These are phyloP conservation scores for Globisporangium recalcitrans DNA, from an alignment of 352 stramenopile genomes.

Conservation along the genomic window DNA sequence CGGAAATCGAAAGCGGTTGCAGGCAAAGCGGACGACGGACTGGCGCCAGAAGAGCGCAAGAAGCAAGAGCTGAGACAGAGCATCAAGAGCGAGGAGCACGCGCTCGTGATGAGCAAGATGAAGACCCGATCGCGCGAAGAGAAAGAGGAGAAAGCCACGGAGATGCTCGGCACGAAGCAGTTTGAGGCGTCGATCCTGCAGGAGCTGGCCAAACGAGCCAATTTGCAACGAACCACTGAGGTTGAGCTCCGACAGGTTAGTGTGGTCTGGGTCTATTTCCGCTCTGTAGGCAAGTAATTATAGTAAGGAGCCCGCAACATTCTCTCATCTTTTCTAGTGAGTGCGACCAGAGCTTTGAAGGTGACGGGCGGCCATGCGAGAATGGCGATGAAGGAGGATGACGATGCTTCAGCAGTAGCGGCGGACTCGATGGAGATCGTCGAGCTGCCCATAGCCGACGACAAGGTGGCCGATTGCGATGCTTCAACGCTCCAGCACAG, in stretches of 20 bases:
- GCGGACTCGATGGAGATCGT: background rate
- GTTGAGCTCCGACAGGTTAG: no score
- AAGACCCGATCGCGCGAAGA: constrained; percentile 26
- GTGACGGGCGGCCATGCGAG: background rate
- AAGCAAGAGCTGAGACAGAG: constrained; percentile 26
- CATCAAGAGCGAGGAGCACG: constrained; percentile 22
- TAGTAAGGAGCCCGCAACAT: background rate
- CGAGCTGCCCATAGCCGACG: background rate
- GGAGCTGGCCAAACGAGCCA: constrained; percentile 26
- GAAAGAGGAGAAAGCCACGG: constrained; percentile 31
- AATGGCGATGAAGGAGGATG: background rate
- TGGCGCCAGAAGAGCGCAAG: constrained; percentile 34
- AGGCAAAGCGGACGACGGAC: constrained; percentile 4
- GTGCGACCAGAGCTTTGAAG: background rate
- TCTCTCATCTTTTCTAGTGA: background rate
- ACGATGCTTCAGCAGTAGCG: background rate
- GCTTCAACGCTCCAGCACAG: background rate
- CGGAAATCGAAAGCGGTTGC: background rate
- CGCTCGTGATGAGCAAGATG: constrained; percentile 26
- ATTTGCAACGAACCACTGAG: constrained; percentile 1
- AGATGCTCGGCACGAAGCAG: constrained; percentile 34
- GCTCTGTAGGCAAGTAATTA: no score
- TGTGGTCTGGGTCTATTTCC: no score
- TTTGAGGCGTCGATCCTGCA: constrained; percentile 52
- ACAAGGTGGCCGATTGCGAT: background rate